Percentiles rank a stretch among this genome's conserved stretches.
Conservation (phyloP, 306 rosid species). For the Fragaria iinumae region DNA sequence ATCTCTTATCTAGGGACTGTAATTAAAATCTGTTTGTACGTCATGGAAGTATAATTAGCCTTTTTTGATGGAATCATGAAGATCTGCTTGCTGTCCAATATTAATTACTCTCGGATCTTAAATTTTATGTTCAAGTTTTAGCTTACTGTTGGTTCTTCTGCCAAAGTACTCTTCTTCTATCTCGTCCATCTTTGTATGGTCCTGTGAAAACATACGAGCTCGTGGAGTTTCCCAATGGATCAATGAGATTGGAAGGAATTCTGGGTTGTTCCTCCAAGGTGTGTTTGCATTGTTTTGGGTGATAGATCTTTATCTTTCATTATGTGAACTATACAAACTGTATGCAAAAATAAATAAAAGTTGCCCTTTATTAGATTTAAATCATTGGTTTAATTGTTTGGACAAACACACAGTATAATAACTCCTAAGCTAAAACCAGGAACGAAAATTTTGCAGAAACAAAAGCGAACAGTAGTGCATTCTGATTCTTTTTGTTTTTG, state of each 20-base stretch:
- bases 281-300: not conserved
- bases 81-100: not conserved
- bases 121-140: not conserved
- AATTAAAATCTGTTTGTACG: not conserved
- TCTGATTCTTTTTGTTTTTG: not conserved
- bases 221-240: not conserved
- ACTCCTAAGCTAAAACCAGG: not conserved
- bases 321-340: not conserved
- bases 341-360: not conserved
- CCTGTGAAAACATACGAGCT: not conserved
- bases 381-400: not conserved
- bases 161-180: not conserved
- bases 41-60: not conserved
- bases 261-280: not conserved
- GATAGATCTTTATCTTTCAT: not conserved
- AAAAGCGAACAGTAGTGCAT: not conserved
- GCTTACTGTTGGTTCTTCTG: not conserved
- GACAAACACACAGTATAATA: not conserved
- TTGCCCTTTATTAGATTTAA: not conserved
- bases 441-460: not conserved
- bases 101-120: not conserved
- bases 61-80: not conserved
- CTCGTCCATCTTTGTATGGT: not conserved
- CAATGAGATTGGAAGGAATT: not conserved
- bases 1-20: slow-evolving; percentile 17